Base-by-base conservation (phyloP, 2,329 filamentous ascomycete species). In the Hymenoscyphus repandus region DNA sequence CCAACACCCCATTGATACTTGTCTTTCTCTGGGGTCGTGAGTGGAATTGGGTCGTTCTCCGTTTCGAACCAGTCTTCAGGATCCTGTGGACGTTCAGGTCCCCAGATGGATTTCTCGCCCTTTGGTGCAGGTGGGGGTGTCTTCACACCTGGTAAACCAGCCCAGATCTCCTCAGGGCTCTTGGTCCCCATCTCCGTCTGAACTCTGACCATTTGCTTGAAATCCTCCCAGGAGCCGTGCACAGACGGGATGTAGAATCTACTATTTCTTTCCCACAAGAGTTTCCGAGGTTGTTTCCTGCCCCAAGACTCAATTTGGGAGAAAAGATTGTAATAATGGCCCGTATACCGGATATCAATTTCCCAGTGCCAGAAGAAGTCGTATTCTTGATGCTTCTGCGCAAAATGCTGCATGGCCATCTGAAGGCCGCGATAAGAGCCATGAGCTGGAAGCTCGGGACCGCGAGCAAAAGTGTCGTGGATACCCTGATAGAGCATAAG, bases 361-460 rank as follows among this genome's bases (percentile, higher is more conserved):
- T 96, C 90, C 88, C 90, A 95, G 59, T 95, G 88, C 90, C 90
- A 96, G 69, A 90, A 90, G 70, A 83, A 88, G 43, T 95, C 89
- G 64, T 91, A 96, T 67, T 95, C 90, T 1, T 88, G 87, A 68
- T 96, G 90, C 62, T 82, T 79, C 64, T 91, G 83, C 5, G 91
- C 88, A 66, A 97, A 97, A 68, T 92, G 88, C 64, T 96, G 91
- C 73, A 97, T 84, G 0, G 91, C 90, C 89, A 97, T 95, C 62
- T 90, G 90, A 9, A 93, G 81, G 49, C 89, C 91, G 47, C 93
- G 86, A 70, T 97, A 97, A 7, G 95, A 90, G 15, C 91, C 91
- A 66, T 97, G 91, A 1, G 96, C 83, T 1, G 88, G 87, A 50
- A 95, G 76, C 45, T 86, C 76, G 1, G 78, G 78, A 0, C 80